These are phyloP conservation scores for Volvariella volvacea DNA, from an alignment of 1,284 basidiomycete species.

Conservation along the genomic window DNA sequence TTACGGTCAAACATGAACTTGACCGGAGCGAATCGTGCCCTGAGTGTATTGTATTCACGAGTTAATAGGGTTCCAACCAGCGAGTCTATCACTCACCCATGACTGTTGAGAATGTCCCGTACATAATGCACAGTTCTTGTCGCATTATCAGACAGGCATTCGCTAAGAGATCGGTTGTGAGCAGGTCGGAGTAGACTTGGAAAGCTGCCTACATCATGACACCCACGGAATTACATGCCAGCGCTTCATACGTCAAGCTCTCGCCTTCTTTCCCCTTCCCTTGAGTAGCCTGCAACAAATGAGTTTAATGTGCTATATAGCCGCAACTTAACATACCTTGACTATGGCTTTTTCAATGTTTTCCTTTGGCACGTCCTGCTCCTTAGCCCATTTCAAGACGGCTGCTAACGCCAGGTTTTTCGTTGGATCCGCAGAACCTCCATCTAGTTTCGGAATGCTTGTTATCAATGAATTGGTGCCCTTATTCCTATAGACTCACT, in stretches of 20 bases:
- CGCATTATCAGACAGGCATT: constrained; percentile 71
- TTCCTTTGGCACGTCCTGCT: constrained; percentile 68
- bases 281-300: constrained; percentile 37
- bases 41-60: constrained; percentile 18
- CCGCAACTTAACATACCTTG: constrained; percentile 37
- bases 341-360: constrained; percentile 70
- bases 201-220: constrained; percentile 62
- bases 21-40: constrained; percentile 67
- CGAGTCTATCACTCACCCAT: constrained; percentile 38
- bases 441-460: constrained; percentile 30
- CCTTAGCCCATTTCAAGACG: constrained; percentile 55
- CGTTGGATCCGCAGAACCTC: constrained; percentile 60
- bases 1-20: constrained; percentile 72
- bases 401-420: constrained; percentile 58
- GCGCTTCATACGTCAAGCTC: constrained; percentile 63
- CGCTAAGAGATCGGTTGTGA: constrained; percentile 66
- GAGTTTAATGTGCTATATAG: constrained; percentile 2
- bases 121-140: constrained; percentile 65
- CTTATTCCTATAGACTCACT: too few species aligned
- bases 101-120: constrained; percentile 50
- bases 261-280: constrained; percentile 46
- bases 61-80: not conserved
- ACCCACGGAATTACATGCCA: constrained; percentile 64
- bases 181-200: constrained; percentile 5
- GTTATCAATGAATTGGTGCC: constrained; percentile 3